Conservation (phyloP, 345 rosid species). For the Boechera divaricarpa region DNA sequence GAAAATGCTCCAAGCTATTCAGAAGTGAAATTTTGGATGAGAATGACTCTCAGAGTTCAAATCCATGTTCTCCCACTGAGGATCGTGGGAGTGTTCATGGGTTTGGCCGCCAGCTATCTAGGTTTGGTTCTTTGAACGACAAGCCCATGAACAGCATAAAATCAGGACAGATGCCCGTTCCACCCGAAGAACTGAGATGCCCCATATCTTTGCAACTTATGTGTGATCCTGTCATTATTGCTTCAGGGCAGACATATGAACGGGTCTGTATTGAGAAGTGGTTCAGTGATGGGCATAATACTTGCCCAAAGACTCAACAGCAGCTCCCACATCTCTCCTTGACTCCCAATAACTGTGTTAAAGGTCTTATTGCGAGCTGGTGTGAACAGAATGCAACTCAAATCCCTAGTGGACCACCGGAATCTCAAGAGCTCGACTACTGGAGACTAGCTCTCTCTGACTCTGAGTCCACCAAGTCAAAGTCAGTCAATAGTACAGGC, state of each 20-base stretch:
- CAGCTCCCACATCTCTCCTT: conserved; percentile 76
- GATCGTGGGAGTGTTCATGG: conserved; percentile 56
- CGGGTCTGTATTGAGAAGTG: conserved; percentile 95
- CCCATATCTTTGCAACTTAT: conserved; percentile 96
- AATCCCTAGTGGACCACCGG: conserved; percentile 77
- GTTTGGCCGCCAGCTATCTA: conserved; percentile 86
- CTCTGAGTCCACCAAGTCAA: conserved; percentile 65
- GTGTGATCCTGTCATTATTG: conserved; percentile 95
- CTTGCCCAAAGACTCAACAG: conserved; percentile 97
- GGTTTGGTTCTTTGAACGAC: conserved; percentile 76
- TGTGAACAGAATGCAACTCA: conserved; percentile 89
- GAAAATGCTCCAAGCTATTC: conserved; percentile 92
- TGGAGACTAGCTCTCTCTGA: conserved; percentile 86
- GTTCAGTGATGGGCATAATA: conserved; percentile 87
- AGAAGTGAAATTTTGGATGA: conserved; percentile 84
- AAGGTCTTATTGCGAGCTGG: conserved; percentile 95
- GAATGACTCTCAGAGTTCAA: conserved; percentile 87
- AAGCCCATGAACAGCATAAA: conserved; percentile 53
- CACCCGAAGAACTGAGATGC: conserved; percentile 97
- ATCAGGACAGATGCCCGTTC: conserved; percentile 74
- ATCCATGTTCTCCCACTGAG: conserved; percentile 92
- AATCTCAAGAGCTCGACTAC: conserved; percentile 84
- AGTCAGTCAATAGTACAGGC: conserved; percentile 57
- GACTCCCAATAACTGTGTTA: conserved; percentile 99
- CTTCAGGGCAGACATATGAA: conserved; percentile 98